Conservation (phyloP, 805 yeast genomes). For the Cyberlindnera maclurae region DNA sequence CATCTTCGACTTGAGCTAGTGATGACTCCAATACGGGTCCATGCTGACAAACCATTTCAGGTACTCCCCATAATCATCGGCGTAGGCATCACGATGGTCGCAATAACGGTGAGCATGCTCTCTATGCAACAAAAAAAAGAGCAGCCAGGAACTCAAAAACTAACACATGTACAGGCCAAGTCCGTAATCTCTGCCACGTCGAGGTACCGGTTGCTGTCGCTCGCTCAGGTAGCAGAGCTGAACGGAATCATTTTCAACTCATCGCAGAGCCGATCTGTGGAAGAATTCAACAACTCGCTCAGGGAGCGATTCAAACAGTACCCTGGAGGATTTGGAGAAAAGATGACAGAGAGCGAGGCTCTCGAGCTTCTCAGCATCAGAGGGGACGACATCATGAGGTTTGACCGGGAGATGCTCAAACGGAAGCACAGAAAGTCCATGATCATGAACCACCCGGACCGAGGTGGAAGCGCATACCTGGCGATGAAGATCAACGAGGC, state of each 20-base stretch:
- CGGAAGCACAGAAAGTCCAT: slow-evolving; percentile 68
- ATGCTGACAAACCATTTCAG: slow-evolving; percentile 10
- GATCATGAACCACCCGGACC: slow-evolving; percentile 83
- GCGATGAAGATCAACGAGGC: slow-evolving; percentile 87
- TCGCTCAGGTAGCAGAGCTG: slow-evolving; percentile 32
- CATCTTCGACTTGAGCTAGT: too few relatives aligned
- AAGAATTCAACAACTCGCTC: slow-evolving; percentile 14
- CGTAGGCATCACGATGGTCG: slow-evolving; percentile 45
- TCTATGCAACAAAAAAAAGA: slow-evolving; percentile 3
- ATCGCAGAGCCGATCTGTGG: slow-evolving; percentile 1
- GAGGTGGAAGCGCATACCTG: slow-evolving; percentile 76
- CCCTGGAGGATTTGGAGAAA: slow-evolving; percentile 56
- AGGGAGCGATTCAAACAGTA: slow-evolving; percentile 29
- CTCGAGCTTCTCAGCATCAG: slow-evolving; percentile 53
- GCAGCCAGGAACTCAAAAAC: background rate
- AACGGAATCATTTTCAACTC: slow-evolving; percentile 28
- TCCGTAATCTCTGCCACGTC: slow-evolving; percentile 30
- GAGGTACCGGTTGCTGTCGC: slow-evolving; percentile 26
- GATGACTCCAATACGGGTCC: too few relatives aligned
- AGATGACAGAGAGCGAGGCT: slow-evolving; percentile 69
- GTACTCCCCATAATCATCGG: slow-evolving; percentile 48
- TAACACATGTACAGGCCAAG: slow-evolving; percentile 20
- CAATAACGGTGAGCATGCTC: slow-evolving; percentile 38
- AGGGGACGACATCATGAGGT: slow-evolving; percentile 44
- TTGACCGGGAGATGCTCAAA: slow-evolving; percentile 46